Evolutionary conservation across 805 yeast species (phyloP).

Genomic region (Wickerhamomyces chaumierensis): DNA sequence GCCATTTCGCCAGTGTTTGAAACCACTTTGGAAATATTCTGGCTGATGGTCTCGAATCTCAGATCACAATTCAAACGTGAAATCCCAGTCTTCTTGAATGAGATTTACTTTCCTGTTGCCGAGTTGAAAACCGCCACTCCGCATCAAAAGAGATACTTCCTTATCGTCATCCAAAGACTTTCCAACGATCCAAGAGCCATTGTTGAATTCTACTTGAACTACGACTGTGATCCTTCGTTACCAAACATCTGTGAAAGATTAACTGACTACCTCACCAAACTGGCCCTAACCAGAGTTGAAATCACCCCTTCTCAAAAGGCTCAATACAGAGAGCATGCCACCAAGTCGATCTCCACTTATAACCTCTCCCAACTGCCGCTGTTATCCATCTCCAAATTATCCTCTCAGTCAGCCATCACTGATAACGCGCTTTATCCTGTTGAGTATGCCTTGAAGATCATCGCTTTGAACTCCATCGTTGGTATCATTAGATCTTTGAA

Average conservation of each 20-base stretch:
- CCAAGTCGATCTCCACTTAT: slow-evolving; percentile 59
- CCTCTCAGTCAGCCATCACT: slow-evolving; percentile 37
- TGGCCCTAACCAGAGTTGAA: slow-evolving; percentile 60
- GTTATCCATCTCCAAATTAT: slow-evolving; percentile 56
- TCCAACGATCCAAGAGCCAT: slow-evolving; percentile 84
- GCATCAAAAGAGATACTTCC: slow-evolving; percentile 83
- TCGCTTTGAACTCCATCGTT: slow-evolving; percentile 69
- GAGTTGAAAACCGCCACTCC: slow-evolving; percentile 86
- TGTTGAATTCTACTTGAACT: slow-evolving; percentile 87
- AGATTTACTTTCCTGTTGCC: slow-evolving; percentile 87
- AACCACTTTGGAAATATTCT: slow-evolving; percentile 82
- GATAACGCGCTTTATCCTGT: slow-evolving; percentile 50
- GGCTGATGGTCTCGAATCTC: slow-evolving; percentile 75
- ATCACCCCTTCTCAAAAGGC: slow-evolving; percentile 59
- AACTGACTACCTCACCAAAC: slow-evolving; percentile 59
- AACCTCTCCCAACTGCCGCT: slow-evolving; percentile 67
- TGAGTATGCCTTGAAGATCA: slow-evolving; percentile 77
- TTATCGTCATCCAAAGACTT: slow-evolving; percentile 69
- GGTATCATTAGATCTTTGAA: slow-evolving; percentile 72
- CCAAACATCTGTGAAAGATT: slow-evolving; percentile 80
- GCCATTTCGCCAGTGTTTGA: slow-evolving; percentile 88
- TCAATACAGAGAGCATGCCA: slow-evolving; percentile 37
- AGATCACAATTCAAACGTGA: slow-evolving; percentile 86
- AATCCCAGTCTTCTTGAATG: slow-evolving; percentile 86
- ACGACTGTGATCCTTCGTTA: slow-evolving; percentile 79